Base-by-base conservation (phyloP, 106 monocot species). In the Iris macrosiphon region DNA sequence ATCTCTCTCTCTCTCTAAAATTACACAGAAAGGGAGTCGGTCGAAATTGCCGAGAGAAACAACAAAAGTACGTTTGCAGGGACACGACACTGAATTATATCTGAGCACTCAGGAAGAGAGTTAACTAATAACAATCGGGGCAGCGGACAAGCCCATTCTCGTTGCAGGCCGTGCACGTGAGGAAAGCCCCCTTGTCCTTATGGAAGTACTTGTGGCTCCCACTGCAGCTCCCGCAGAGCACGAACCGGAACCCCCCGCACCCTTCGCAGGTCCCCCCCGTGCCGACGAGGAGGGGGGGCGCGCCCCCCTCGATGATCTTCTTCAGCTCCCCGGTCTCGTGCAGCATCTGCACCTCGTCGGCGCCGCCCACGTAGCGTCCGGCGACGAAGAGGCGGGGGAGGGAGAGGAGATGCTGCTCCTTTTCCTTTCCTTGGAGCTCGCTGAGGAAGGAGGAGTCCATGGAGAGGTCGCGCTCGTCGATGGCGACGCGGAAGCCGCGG, bases 91-190 rank as follows among this genome's bases (percentile, higher is more conserved):
- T 35, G 34, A 35, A 35, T 10, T 10, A 35, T 6, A 35, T 10
- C 34, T 35, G 34, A 35, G 10, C 10, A 4, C 34, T 35, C 34
- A 4, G 4, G 7, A 35, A n/a, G n/a, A n/a, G n/a, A 35, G 4
- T 35, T 35, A 35, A 4, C 34, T 4, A 4, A 29, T 33, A 68
- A 30, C 74, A 78, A 15, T 58, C 61, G 0, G 74, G 39, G 34
- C 85, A 85, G 31, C 80, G 51, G 54, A 76, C 40, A 27, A 85
- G 76, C 5, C 85, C 85, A 47, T 85, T 80, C 80, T 85, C 85
- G 61, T 85, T 80, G 76, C 85, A 85, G 25, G 52, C 28, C 47
- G 53, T 29, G 57, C 85, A 85, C 52, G 60, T 69, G 19, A 76
- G 67, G 69, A 80, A 80, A 13, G 62, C 73, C n/a, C 58, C 53